Evolutionary conservation across 2,329 filamentous ascomycete species (phyloP).

Genomic region (Elsinoe arachidis): DNA sequence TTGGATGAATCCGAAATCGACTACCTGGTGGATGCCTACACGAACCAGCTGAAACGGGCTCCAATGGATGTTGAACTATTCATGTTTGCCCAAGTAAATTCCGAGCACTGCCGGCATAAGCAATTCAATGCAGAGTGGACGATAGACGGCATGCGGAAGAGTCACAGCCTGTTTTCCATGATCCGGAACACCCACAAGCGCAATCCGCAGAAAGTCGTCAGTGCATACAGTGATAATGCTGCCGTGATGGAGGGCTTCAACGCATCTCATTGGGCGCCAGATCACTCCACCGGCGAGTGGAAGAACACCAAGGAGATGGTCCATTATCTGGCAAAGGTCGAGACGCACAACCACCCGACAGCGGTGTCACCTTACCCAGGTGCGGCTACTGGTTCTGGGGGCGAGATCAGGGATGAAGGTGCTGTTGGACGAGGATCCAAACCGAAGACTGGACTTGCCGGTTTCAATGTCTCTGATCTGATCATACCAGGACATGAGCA

Average conservation of each 20-base stretch:
- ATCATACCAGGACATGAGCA: slow-evolving; percentile 73
- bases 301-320: slow-evolving; percentile 75
- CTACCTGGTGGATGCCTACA: slow-evolving; percentile 82
- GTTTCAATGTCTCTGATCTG: slow-evolving; percentile 92
- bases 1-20: slow-evolving; percentile 85
- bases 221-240: slow-evolving; percentile 95
- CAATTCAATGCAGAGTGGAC: slow-evolving; percentile 97
- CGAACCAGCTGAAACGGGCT: slow-evolving; percentile 52
- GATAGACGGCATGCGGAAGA: slow-evolving; percentile 76
- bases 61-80: slow-evolving; percentile 92
- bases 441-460: slow-evolving; percentile 83
- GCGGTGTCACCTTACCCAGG: slow-evolving; percentile 90
- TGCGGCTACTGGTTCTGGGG: slow-evolving; percentile 88
- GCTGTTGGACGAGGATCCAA: slow-evolving; percentile 86
- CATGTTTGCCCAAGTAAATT: slow-evolving; percentile 99
- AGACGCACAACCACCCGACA: slow-evolving; percentile 96
- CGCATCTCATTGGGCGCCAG: slow-evolving; percentile 77
- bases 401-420: slow-evolving; percentile 91
- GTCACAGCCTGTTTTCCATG: slow-evolving; percentile 83
- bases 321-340: slow-evolving; percentile 86
- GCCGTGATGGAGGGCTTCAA: slow-evolving; percentile 73
- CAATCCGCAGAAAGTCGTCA: slow-evolving; percentile 71
- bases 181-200: slow-evolving; percentile 87
- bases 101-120: slow-evolving; percentile 82
- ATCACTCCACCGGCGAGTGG: slow-evolving; percentile 80